Percentiles rank a stretch among this genome's conserved stretches.
Evolutionary conservation across 306 rosid genomes (phyloP).

Genomic region (Rosa rugosa): DNA sequence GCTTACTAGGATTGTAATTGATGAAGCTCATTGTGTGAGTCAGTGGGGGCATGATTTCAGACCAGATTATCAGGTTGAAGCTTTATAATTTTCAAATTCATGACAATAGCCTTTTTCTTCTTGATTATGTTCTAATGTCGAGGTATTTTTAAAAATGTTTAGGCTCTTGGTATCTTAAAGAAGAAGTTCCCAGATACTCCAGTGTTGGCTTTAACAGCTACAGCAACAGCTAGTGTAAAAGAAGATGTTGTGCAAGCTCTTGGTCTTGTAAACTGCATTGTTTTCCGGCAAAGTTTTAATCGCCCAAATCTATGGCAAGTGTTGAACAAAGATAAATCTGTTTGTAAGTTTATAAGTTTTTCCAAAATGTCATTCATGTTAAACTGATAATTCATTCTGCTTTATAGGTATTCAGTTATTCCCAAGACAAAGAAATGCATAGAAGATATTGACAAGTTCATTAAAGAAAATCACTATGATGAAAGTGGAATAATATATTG

Average conservation of each 20-base stretch:
- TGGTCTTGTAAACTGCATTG: conserved; percentile 85
- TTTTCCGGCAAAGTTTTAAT: conserved; percentile 98
- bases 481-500: conserved; percentile 97
- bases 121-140: conserved; percentile 1
- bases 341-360: conserved; percentile 8
- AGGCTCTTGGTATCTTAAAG: conserved; percentile 98
- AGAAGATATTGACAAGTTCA: conserved; percentile 89
- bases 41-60: conserved; percentile 99
- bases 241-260: conserved; percentile 99
- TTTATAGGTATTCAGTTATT: conserved; percentile 78
- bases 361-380: conserved; percentile 1
- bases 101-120: not conserved
- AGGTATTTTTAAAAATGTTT: conserved; percentile 30
- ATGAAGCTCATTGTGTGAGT: conserved; percentile 99
- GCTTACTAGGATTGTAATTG: conserved; percentile 95
- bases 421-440: conserved; percentile 89
- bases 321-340: conserved; percentile 26
- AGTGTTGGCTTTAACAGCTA: conserved; percentile 95
- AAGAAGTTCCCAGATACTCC: conserved; percentile 92
- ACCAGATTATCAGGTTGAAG: conserved; percentile 94
- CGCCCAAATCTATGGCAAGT: conserved; percentile 86
- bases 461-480: conserved; percentile 79
- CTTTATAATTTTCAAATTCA: conserved; percentile 22
- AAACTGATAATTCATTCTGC: conserved; percentile 18
- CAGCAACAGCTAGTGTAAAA: conserved; percentile 98